Base-by-base conservation (phyloP, 1,284 basidiomycete species). In the Chalciporus sp. region DNA sequence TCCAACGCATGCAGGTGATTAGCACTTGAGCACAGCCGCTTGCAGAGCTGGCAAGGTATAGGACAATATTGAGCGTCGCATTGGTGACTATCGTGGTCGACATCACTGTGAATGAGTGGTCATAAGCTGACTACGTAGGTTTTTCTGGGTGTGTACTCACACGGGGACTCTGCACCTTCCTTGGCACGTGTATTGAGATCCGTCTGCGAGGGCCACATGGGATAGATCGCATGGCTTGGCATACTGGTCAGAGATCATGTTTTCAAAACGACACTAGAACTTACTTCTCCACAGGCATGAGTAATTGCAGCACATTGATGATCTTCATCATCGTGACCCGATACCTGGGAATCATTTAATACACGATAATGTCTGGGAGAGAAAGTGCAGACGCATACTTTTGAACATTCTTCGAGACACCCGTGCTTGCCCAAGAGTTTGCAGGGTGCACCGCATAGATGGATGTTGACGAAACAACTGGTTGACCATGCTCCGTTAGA, bases 241-340 rank as follows among this genome's bases (percentile, higher is more conserved):
- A 51, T 16, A 14, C 12, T 14, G 12, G 6, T 27, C 20, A 51
- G 27, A 51, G 41, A 33, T 51, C 47, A 4, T 11, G n/a, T n/a
- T 27, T 8, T 43, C 7, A 43, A 11, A 41, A 37, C 5, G 16
- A 19, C 10, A 7, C 33, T 2, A 11, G 50, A 23, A 55, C 62
- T 47, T 60, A 83, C 83, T 72, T 81, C 67, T 49, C 81, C 80
- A 51, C 83, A 85, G 10, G 74, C 74, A 60, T 86, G 83, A 1
- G 72, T 64, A 8, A 60, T 57, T 2, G 82, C 79, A 4, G 80
- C 74, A 58, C 83, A 85, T 49, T 77, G 57, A 55, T 85, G 83
- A 8, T 76, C 77, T 0, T 71, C 74, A 1, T 77, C 81, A 27
- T 60, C 59, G 48, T 83, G 80, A 19, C 62, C 69, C 10, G 71